Percentiles rank a stretch among this genome's conserved stretches.
Evolutionary conservation across 768 basidiomycete genomes (phyloP).

Genomic region (Boletellus sp.): DNA sequence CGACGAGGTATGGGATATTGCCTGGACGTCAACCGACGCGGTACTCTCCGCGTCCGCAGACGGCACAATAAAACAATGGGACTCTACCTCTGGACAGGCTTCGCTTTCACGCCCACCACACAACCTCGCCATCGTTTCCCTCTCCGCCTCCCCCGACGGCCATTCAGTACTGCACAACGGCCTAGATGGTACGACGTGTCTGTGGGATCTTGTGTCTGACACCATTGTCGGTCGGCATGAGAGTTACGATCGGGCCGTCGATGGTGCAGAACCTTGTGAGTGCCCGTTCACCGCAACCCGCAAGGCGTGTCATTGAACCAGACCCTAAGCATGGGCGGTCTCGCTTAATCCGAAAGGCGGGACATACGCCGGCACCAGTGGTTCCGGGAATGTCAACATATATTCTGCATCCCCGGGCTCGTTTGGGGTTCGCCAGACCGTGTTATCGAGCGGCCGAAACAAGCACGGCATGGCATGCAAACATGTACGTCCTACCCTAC

Average conservation of each 20-base stretch:
- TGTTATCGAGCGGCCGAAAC: slow-evolving; percentile 60
- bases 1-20: slow-evolving; percentile 75
- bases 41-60: slow-evolving; percentile 75
- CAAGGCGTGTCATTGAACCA: neutral
- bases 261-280: slow-evolving; percentile 65
- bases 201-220: slow-evolving; percentile 70
- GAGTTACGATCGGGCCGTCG: slow-evolving; percentile 62
- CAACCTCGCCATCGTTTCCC: slow-evolving; percentile 78
- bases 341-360: slow-evolving; percentile 73
- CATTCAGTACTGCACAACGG: slow-evolving; percentile 70
- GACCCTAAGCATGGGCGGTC: slow-evolving; percentile 68
- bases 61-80: slow-evolving; percentile 72
- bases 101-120: slow-evolving; percentile 63
- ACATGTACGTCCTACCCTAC: slow-evolving; percentile 47
- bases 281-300: slow-evolving; percentile 11
- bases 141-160: slow-evolving; percentile 69
- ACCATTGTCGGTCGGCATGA: slow-evolving; percentile 63
- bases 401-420: slow-evolving; percentile 65
- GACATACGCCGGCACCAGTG: slow-evolving; percentile 72
- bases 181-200: slow-evolving; percentile 74
- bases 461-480: slow-evolving; percentile 77
- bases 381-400: slow-evolving; percentile 66
- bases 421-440: slow-evolving; percentile 61
- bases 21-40: slow-evolving; percentile 65
- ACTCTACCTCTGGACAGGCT: slow-evolving; percentile 61